Evolutionary conservation across 768 basidiomycete genomes (phyloP).

Genomic region (Hygrocybe coccinea): DNA sequence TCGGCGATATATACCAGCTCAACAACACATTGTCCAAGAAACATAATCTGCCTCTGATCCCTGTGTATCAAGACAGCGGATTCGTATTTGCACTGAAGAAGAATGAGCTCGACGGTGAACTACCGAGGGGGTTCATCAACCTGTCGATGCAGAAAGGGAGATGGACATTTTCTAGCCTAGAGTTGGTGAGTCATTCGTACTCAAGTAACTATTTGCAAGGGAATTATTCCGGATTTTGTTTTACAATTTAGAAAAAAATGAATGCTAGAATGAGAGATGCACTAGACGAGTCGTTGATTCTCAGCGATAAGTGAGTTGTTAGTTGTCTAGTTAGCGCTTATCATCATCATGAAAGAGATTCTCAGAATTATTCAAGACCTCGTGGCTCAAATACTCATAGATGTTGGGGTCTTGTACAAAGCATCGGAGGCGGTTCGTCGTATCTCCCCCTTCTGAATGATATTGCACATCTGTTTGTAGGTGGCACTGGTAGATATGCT

Average conservation of each 20-base stretch:
- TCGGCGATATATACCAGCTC: conserved; percentile 78
- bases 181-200: conserved; percentile 52
- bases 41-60: conserved; percentile 58
- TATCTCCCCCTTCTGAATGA: not conserved
- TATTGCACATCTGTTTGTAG: conserved; percentile 33
- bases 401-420: conserved; percentile 81
- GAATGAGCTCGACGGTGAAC: conserved; percentile 53
- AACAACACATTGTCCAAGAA: conserved; percentile 54
- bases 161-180: conserved; percentile 73
- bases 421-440: conserved; percentile 80
- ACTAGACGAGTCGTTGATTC: conserved; percentile 79
- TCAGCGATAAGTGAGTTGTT: conserved; percentile 67
- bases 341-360: not conserved
- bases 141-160: conserved; percentile 60
- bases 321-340: not conserved
- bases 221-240: not conserved
- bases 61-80: conserved; percentile 68
- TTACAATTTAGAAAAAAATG: conserved; percentile 62
- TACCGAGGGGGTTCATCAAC: conserved; percentile 72
- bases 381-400: conserved; percentile 58
- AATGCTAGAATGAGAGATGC: conserved; percentile 89
- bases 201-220: not conserved
- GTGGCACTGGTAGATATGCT: conserved; percentile 87
- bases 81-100: conserved; percentile 74
- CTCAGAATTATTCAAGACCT: conserved; percentile 75